Evolutionary conservation across 1,284 basidiomycete genomes (phyloP), one percentile per base, ranked within the genome.

Genomic region (Sporisorium reilianum): DNA sequence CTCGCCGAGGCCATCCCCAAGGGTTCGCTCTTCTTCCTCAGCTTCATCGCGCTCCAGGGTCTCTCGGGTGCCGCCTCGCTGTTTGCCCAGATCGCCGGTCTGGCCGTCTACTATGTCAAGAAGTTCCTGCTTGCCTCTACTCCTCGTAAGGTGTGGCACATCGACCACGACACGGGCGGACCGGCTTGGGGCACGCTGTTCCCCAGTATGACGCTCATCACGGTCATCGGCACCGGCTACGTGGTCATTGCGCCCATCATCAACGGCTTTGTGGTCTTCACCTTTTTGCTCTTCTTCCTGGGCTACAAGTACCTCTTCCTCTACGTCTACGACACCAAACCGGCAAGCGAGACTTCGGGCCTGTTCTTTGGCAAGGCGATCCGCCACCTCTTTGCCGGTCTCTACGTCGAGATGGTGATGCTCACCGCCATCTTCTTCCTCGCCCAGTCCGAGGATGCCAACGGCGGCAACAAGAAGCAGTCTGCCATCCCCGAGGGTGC

Each of bases 311-410:
- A 87, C 78, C 78, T 85, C 46, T 86, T 86, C 79, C 81, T 85
- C 55, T 86, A 83, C 80, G 90, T 91, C 41, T 84, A 82, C 81
- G 91, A 94, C 73, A 91, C 92, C 82, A 90, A 91, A 16, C 86
- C 89, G 0, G 86, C 88, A 3, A 87, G 86, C 54, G 96, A 99
- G 77, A 98, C 96, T 0, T 95, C 94, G 28, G 96, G 96, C 0
- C 85, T 93, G 52, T 98, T 98, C 88, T 98, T 96, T 88, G 95
- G 95, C 48, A 93, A 92, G 85, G 96, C 97, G 1, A 90, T 99
- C 46, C 90, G 92, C 57, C 95, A 97, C 81, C 84, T 96, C 44
- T 97, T 98, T 79, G 93, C 94, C n/a, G 96, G 94, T 5, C 75
- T 83, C 20, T 84, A 84, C 65, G 67, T 84, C 59, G 75, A 79